Conservation (phyloP, 1,284 basidiomycete genomes). For the Irpex lacteus region DNA sequence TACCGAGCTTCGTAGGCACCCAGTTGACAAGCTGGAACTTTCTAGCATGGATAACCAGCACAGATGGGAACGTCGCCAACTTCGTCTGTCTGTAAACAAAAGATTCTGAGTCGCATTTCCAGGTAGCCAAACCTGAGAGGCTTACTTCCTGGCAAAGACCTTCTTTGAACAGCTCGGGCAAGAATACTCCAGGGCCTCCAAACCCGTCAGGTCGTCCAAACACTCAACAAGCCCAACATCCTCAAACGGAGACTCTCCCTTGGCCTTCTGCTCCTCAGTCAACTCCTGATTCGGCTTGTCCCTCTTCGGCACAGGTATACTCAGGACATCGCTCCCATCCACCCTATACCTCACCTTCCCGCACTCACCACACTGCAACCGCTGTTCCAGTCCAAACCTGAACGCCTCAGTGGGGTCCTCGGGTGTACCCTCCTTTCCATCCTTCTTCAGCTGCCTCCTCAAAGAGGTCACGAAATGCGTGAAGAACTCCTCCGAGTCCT, state of each 20-base stretch:
- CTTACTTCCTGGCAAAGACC: conserved; percentile 67
- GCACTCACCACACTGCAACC: conserved; percentile 83
- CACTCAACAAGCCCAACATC: conserved; percentile 71
- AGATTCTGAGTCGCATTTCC: background rate
- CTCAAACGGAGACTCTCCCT: conserved; percentile 66
- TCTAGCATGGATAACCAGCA: conserved; percentile 88
- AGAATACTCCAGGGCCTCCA: conserved; percentile 74
- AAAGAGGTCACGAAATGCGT: conserved; percentile 75
- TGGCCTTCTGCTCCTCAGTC: conserved; percentile 45
- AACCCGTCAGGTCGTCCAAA: conserved; percentile 62
- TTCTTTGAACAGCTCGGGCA: conserved; percentile 62
- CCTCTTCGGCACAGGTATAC: conserved; percentile 75
- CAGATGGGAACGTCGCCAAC: conserved; percentile 87
- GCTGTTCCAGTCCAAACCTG: conserved; percentile 82
- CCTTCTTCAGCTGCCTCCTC: conserved; percentile 61
- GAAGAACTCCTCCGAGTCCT: conserved; percentile 97
- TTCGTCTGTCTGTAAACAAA: conserved; percentile 54
- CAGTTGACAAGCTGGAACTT: conserved; percentile 97
- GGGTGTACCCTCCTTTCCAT: conserved; percentile 24
- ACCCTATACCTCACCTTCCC: conserved; percentile 85
- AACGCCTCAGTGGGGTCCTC: conserved; percentile 70
- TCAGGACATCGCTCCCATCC: conserved; percentile 77
- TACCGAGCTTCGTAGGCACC: conserved; percentile 94
- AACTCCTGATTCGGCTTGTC: background rate
- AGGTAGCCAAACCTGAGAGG: conserved; percentile 4